Base-by-base conservation (phyloP, 2,329 filamentous ascomycete species). In the Plectosphaerella cucumerina region DNA sequence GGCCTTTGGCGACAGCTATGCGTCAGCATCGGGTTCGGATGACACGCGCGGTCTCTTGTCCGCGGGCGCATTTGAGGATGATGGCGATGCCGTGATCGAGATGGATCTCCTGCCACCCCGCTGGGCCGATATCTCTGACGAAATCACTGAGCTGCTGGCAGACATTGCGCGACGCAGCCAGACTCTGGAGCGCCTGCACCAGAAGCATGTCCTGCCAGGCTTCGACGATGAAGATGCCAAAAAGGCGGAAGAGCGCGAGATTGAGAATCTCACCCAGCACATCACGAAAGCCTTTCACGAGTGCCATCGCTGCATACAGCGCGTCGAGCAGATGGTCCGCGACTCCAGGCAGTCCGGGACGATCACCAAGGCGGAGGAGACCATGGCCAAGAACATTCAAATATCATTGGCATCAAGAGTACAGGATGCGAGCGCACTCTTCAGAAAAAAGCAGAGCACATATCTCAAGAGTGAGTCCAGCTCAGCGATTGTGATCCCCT, bases 161-260 rank as follows among this genome's bases (percentile, higher is more conserved):
- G 84, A 89, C 52, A 90, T 97, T 58, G 87, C 90, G 48, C 85
- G 83, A 54, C 90, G 95, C 71, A 89, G 90, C 58, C 85, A 89
- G 60, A 85, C 85, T 61, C 80, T 99, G 31, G 94, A 97, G 64
- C 90, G 92, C 64, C 76, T 99, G 55, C 94, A 99, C 68, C 91
- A 96, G 71, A 97, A 97, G 68, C 94, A 99, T 70, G 89, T 99
- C 42, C 78, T 99, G 14, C 94, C 94, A 0, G 92, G 93, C 23
- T 99, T 99, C 71, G 91, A 97, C 64, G 94, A 99, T 62, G 93
- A 97, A 60, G 89, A 91, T 50, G 82, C 90, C 41, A 94, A 96
- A 72, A 86, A 78, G 66, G 81, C 82, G 54, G 94, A 99, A 67
- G 94, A 97, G 72, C 75, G 82, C 47, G 86, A 95, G 65, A 99